Evolutionary conservation across 345 rosid species (phyloP), one percentile per base, ranked within the genome.

Genomic region (Salix viminalis): DNA sequence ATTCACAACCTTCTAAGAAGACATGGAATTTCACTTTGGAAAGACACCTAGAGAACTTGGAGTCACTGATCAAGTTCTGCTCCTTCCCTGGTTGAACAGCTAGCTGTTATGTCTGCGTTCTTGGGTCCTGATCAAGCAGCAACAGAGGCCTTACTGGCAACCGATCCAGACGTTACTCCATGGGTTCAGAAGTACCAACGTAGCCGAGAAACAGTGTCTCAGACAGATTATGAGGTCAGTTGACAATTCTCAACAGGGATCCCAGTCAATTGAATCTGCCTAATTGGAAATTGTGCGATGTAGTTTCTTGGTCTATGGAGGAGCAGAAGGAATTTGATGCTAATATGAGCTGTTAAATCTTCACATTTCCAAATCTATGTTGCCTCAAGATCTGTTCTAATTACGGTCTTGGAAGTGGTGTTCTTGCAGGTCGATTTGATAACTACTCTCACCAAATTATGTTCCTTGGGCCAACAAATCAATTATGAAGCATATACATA

Each of bases 51-150:
- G 46, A 67, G 24, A 69, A 32, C 5, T 32, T 21, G 30, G 34
- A 32, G 67, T 54, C 21, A 16, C 58, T 48, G 73, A 83, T 70
- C 44, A 21, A 13, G 26, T 37, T 79, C 64, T 65, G 70, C 67
- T 46, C 50, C 36, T 76, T 28, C 74, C 52, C 79, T 75, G 75
- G 54, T 30, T 83, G 72, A 65, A 34, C 88, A 94, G 97, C 79
- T 93, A 46, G 99, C 97, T 66, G 97, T 95, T 69, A 88, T 91
- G 97, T 95, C 96, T 65, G 97, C 94, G 15, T 95, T 95, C 90
- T 76, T 95, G 88, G 97, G 99, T 75, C 97, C 97, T 39, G 96
- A 95, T 78, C 99, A 93, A 85, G 68, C 75, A 18, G 93, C 97
- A 52, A 90, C 93, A 2, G 97, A 95, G 84, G 79, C 91, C 65